Conservation (phyloP, 179 eudicot genomes). For the Sideroxylon spinosum region DNA sequence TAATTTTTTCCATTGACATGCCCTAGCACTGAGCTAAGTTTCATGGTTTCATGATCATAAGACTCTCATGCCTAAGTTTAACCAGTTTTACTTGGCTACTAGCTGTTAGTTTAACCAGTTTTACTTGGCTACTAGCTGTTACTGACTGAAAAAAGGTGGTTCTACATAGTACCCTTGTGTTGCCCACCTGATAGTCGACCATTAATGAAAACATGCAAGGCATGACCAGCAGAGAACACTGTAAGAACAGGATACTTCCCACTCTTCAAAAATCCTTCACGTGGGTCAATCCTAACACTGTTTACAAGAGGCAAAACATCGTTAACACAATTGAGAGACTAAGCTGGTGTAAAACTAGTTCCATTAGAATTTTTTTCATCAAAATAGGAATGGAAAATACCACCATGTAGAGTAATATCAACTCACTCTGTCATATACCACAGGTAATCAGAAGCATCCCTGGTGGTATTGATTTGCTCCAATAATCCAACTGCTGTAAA, state of each 20-base stretch:
- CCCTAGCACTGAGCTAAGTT: too few species aligned
- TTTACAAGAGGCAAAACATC: slow-evolving; percentile 6
- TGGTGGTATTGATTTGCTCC: slow-evolving; percentile 80
- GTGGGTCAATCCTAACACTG: slow-evolving; percentile 59
- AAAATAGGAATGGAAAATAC: too few species aligned
- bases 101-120: neutral
- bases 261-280: slow-evolving; percentile 62
- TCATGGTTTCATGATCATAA: neutral
- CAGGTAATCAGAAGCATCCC: slow-evolving; percentile 78
- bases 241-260: slow-evolving; percentile 70
- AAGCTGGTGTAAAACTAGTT: neutral
- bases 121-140: neutral
- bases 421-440: slow-evolving; percentile 96
- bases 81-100: neutral
- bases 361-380: neutral
- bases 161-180: too few species aligned
- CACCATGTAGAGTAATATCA: neutral
- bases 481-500: slow-evolving; percentile 57
- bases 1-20: too few species aligned
- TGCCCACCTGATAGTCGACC: slow-evolving; percentile 68
- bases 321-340: neutral
- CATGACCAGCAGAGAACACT: slow-evolving; percentile 88
- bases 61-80: neutral
- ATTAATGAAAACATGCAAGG: slow-evolving; percentile 86
- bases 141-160: neutral